These are phyloP conservation scores for Gryganskiella cystojenkinii DNA, from an alignment of 192 early-diverging fungal species.

Conservation along the genomic window DNA sequence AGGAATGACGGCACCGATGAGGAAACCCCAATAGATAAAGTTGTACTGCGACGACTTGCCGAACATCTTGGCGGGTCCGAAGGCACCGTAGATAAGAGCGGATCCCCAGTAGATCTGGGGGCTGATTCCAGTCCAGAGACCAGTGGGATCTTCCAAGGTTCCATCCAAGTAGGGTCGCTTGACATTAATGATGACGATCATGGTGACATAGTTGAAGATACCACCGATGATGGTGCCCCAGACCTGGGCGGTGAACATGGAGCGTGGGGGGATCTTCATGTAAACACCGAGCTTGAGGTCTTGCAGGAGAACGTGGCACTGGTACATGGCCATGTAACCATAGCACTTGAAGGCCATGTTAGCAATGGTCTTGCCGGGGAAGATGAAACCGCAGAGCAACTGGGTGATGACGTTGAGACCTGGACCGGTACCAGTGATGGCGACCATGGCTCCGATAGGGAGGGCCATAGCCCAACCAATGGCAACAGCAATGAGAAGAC, in stretches of 20 bases:
- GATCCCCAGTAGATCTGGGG: constrained; percentile 38
- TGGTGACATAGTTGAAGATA: constrained; percentile 54
- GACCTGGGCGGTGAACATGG: constrained; percentile 72
- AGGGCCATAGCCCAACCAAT: constrained; percentile 53
- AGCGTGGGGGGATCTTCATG: constrained; percentile 75
- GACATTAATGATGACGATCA: constrained; percentile 30
- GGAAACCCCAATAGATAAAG: constrained; percentile 52
- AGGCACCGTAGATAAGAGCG: constrained; percentile 73
- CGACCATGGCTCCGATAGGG: constrained; percentile 60
- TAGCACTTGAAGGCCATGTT: constrained; percentile 68
- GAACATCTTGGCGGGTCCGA: constrained; percentile 74
- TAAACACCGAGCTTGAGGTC: constrained; percentile 82
- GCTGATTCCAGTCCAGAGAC: constrained; percentile 53
- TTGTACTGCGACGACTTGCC: constrained; percentile 39
- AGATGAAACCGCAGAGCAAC: constrained; percentile 63
- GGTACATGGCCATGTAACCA: constrained; percentile 67
- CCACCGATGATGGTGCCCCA: constrained; percentile 62
- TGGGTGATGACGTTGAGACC: constrained; percentile 66
- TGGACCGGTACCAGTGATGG: constrained; percentile 58
- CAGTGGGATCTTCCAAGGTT: constrained; percentile 38
- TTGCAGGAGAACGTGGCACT: constrained; percentile 77
- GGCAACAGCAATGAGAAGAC: constrained; percentile 47
- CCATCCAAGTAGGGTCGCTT: constrained; percentile 36
- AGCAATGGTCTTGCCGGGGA: constrained; percentile 61
- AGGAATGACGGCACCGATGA: constrained; percentile 64